Percentiles rank a stretch among this genome's conserved stretches.
phyloP scores from a whole-genome alignment of 2,329 filamentous ascomycete genomes.

The Fusarium austroafricanum region DNA sequence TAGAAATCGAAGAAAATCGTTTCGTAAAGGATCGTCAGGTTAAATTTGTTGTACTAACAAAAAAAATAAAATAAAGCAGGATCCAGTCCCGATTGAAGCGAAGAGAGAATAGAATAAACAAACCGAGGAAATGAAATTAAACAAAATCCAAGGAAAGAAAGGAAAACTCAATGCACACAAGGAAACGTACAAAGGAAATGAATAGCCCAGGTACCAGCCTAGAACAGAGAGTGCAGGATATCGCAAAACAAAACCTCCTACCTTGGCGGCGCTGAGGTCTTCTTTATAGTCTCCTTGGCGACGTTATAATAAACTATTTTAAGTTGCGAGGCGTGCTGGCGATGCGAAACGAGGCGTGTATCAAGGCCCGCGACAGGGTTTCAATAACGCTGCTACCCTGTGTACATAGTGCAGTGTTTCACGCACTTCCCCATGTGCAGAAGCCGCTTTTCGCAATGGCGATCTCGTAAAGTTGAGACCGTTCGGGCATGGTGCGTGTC shows the following conservation, averaged over 20 bases:
- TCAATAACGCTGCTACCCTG: neutral
- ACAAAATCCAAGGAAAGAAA: neutral
- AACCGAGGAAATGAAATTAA: neutral
- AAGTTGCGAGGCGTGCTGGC: constrained; percentile 11
- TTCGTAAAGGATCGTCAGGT: constrained; percentile 7
- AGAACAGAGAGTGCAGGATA: constrained; percentile 23
- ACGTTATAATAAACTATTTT: constrained; percentile 35
- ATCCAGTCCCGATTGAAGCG: constrained; percentile 12
- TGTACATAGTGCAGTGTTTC: constrained; percentile 14
- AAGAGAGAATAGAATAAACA: neutral
- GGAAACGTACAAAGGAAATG: constrained; percentile 19
- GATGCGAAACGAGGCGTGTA: constrained; percentile 15
- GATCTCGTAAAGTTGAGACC: neutral
- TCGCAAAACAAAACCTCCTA: neutral
- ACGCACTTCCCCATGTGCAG: neutral
- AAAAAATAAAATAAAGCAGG: neutral
- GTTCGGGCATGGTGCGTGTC: neutral
- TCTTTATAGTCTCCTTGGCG: neutral
- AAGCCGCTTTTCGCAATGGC: neutral
- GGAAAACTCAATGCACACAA: constrained; percentile 13
- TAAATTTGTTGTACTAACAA: neutral
- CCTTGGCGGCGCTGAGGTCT: neutral
- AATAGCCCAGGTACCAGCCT: constrained; percentile 30
- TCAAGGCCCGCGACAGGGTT: constrained; percentile 11
- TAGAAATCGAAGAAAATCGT: neutral